Evolutionary conservation across 2,329 filamentous ascomycete genomes (phyloP).

Genomic region (Sporothrix brunneoviolacea): DNA sequence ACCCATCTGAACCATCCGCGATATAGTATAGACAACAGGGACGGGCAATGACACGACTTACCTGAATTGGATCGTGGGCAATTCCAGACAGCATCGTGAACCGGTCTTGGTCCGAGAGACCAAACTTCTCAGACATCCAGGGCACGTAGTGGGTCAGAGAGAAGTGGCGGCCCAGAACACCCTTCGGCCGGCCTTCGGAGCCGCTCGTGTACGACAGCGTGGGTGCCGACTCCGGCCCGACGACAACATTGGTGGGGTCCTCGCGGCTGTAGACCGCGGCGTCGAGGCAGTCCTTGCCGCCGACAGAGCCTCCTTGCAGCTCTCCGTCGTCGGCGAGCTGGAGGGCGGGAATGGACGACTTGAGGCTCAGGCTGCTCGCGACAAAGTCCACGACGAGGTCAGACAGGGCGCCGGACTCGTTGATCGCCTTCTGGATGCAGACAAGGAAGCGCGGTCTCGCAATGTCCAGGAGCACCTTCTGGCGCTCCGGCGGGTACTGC

Average conservation of each 20-base stretch:
- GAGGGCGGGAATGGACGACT: constrained; percentile 68
- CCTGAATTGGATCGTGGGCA: constrained; percentile 63
- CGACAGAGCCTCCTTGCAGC: constrained; percentile 60
- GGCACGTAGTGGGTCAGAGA: constrained; percentile 79
- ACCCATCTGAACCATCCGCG: no score
- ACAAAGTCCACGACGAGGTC: constrained; percentile 57
- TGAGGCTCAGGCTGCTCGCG: constrained; percentile 62
- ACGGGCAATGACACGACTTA: not conserved
- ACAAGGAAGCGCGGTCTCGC: constrained; percentile 67
- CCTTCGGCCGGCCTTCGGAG: constrained; percentile 74
- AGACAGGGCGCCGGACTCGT: constrained; percentile 51
- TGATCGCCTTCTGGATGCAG: constrained; percentile 63
- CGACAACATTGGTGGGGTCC: constrained; percentile 60
- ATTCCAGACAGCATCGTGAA: constrained; percentile 86
- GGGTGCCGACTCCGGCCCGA: constrained; percentile 79
- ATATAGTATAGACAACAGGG: no score
- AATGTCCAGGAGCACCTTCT: constrained; percentile 78
- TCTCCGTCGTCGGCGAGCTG: constrained; percentile 63
- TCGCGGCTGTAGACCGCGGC: constrained; percentile 42
- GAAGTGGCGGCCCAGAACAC: constrained; percentile 82
- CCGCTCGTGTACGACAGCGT: constrained; percentile 72
- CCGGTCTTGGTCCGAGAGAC: constrained; percentile 61
- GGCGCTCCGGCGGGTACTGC: constrained; percentile 70
- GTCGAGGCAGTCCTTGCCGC: constrained; percentile 62
- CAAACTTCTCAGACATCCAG: constrained; percentile 87